A percentile compares a stretch with the other conserved stretches of the same genome.
Evolutionary conservation across 495 filamentous ascomycete genomes (phyloP).

Genomic region (Neurospora sp.): DNA sequence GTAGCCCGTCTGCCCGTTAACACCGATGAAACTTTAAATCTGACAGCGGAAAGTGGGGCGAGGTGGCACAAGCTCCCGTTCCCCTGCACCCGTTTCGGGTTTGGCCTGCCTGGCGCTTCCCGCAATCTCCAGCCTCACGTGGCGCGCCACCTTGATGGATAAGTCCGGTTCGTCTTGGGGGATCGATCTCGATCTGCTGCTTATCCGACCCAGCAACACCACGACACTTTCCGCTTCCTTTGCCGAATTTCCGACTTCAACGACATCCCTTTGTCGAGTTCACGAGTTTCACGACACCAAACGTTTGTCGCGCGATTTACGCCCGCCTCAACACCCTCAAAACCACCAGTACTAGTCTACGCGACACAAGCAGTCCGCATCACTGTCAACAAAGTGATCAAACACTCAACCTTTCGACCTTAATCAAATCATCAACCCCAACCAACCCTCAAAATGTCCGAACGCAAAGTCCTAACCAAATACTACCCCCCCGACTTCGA

Average conservation of each 20-base stretch:
- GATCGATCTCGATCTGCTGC: background rate
- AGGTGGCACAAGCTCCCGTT: background rate
- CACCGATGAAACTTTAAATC: background rate
- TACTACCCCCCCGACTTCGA: constrained; percentile 98
- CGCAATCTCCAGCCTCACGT: background rate
- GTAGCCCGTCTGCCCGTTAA: background rate
- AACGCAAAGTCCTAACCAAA: constrained; percentile 76
- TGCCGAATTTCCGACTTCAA: background rate
- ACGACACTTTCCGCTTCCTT: background rate
- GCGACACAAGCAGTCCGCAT: too few species aligned
- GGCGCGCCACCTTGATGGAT: background rate
- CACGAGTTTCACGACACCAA: background rate
- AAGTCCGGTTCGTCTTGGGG: background rate
- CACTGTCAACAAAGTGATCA: background rate
- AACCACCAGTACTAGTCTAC: background rate
- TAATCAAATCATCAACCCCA: background rate
- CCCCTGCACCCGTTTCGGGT: background rate
- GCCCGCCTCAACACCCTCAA: background rate
- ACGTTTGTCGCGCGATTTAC: background rate
- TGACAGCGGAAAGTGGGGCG: background rate
- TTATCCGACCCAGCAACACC: background rate
- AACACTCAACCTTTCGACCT: background rate
- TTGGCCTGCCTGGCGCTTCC: background rate
- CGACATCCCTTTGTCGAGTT: background rate
- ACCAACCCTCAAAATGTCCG: constrained; percentile 57